Conservation (phyloP, 495 filamentous ascomycete species). For the Letharia columbiana region DNA sequence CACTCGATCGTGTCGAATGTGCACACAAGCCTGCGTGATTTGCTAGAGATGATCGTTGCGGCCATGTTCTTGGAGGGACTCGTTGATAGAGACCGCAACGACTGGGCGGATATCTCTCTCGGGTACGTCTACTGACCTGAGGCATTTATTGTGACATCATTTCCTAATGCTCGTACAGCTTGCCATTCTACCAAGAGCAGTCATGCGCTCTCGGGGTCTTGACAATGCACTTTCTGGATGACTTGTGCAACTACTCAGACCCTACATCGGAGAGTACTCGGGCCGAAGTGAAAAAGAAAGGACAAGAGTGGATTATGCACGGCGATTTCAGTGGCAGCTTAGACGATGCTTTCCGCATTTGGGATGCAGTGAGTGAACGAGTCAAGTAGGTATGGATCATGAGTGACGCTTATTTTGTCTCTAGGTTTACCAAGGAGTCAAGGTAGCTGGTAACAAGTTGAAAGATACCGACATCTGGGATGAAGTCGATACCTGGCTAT, state of each 20-base stretch:
- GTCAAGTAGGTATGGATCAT: not conserved
- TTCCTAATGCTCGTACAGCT: constrained; percentile 42
- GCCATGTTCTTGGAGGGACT: constrained; percentile 73
- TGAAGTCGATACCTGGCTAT: constrained; percentile 58
- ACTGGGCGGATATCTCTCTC: constrained; percentile 61
- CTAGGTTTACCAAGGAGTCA: constrained; percentile 57
- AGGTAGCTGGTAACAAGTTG: constrained; percentile 55
- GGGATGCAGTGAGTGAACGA: constrained; percentile 57
- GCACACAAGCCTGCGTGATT: constrained; percentile 65
- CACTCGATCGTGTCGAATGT: constrained; percentile 74
- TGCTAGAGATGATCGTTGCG: constrained; percentile 72
- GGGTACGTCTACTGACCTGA: constrained; percentile 44
- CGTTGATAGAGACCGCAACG: constrained; percentile 58
- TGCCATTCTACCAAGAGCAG: constrained; percentile 78
- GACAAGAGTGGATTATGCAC: constrained; percentile 67
- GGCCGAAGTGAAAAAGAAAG: constrained; percentile 52
- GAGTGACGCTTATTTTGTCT: not conserved
- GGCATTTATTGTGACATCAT: not conserved
- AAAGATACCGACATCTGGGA: constrained; percentile 54
- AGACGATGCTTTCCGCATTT: constrained; percentile 70
- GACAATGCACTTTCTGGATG: constrained; percentile 87
- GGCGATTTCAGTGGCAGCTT: constrained; percentile 69
- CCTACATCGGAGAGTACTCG: constrained; percentile 52
- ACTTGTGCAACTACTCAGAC: constrained; percentile 47
- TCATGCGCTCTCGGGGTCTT: constrained; percentile 84